Evolutionary conservation across 495 filamentous ascomycete species (phyloP).

Genomic region (Extremus antarcticus): DNA sequence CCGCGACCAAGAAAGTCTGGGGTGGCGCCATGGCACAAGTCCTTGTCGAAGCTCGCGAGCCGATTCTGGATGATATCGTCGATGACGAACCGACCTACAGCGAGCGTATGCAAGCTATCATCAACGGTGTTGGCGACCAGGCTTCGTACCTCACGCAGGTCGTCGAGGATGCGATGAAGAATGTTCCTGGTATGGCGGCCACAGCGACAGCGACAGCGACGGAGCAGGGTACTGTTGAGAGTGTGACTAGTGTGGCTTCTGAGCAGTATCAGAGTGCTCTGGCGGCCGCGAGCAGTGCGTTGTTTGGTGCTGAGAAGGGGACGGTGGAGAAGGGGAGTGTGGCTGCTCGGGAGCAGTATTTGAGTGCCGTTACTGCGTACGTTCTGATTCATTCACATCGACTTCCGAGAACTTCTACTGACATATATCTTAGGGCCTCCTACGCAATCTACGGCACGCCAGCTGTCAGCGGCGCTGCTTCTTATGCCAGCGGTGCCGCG

Average conservation of each 20-base stretch:
- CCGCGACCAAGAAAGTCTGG: constrained; percentile 37
- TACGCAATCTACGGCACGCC: constrained; percentile 53
- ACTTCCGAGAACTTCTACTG: constrained; percentile 10
- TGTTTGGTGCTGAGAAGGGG: constrained; percentile 48
- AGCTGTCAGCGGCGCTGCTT: constrained; percentile 14
- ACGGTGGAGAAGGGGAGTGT: constrained; percentile 39
- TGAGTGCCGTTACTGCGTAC: constrained; percentile 51
- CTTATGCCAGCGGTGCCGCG: constrained; percentile 13
- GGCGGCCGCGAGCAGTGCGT: constrained; percentile 44
- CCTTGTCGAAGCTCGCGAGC: constrained; percentile 37
- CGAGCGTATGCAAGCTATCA: constrained; percentile 41
- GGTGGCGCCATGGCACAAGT: constrained; percentile 46
- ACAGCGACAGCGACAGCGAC: constrained; percentile 26
- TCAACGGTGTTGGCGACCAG: constrained; percentile 39
- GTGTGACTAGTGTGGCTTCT: constrained; percentile 38
- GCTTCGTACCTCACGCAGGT: constrained; percentile 43
- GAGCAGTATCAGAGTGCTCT: constrained; percentile 48
- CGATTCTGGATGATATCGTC: constrained; percentile 44
- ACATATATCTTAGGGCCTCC: constrained; percentile 42
- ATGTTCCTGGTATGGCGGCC: no score
- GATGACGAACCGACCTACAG: constrained; percentile 40
- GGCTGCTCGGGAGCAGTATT: constrained; percentile 46
- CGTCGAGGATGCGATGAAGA: constrained; percentile 40
- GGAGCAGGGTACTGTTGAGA: constrained; percentile 34
- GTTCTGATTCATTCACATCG: constrained; percentile 15